Evolutionary conservation across 306 rosid genomes (phyloP).

Genomic region (Lotus japonicus): DNA sequence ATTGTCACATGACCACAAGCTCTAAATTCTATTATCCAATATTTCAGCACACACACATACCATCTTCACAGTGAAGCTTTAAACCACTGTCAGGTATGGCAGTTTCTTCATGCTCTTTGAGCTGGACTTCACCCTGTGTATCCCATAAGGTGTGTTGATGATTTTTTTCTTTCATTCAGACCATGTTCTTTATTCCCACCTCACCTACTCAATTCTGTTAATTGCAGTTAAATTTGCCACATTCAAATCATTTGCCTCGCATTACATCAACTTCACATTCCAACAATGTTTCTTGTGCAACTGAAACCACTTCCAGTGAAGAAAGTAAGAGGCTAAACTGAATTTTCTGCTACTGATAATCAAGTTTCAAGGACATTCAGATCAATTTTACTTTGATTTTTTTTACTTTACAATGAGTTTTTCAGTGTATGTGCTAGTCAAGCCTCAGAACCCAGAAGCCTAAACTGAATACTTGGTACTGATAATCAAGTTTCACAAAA

Average conservation of each 20-base stretch:
- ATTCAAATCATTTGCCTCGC: constrained; percentile 38
- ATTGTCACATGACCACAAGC: constrained; percentile 20
- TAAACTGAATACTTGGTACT: too few relatives aligned
- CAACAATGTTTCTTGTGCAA: constrained; percentile 32
- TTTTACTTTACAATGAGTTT: background rate
- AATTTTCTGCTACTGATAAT: background rate
- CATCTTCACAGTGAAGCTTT: constrained; percentile 30
- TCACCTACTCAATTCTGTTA: constrained; percentile 15
- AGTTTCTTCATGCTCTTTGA: constrained; percentile 53
- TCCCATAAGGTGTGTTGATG: constrained; percentile 46
- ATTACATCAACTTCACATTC: constrained; percentile 31
- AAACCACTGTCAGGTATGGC: constrained; percentile 42
- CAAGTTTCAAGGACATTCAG: too few relatives aligned
- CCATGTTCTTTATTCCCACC: background rate
- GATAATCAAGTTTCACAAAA: too few relatives aligned
- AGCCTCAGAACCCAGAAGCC: background rate
- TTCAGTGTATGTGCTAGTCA: background rate
- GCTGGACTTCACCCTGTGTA: constrained; percentile 45
- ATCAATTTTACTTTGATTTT: too few relatives aligned
- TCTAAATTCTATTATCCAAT: constrained; percentile 24
- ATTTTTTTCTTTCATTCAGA: background rate
- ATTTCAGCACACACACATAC: constrained; percentile 17
- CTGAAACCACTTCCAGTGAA: constrained; percentile 35
- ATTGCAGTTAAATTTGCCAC: constrained; percentile 48
- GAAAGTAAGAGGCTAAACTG: constrained; percentile 41